phyloP scores from a whole-genome alignment of 305 asterid genomes.

The Coffea humblotiana region DNA sequence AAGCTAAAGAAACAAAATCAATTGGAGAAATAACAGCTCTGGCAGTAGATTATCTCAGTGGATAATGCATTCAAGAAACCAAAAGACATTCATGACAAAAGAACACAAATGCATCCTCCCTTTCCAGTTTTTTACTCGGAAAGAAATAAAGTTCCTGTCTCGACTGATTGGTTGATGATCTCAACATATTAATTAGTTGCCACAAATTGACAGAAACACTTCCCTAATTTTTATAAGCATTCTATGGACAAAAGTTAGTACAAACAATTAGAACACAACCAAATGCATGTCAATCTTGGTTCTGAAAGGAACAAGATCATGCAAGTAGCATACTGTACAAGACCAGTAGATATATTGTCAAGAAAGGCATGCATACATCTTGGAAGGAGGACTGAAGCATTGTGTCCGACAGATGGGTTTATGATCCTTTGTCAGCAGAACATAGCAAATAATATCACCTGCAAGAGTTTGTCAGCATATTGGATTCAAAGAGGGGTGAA shows the following conservation, averaged over 20 bases:
- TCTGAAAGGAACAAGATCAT: constrained; percentile 8
- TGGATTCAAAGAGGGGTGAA: constrained; percentile 13
- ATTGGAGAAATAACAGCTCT: background rate
- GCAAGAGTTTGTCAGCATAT: constrained; percentile 27
- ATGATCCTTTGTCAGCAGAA: constrained; percentile 50
- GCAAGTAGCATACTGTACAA: background rate
- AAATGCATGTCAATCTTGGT: background rate
- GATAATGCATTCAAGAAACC: background rate
- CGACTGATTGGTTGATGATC: background rate
- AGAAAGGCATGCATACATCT: constrained; percentile 45
- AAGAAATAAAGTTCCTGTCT: background rate
- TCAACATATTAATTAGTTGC: background rate
- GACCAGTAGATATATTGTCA: constrained; percentile 11
- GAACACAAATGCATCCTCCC: background rate
- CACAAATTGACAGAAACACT: background rate
- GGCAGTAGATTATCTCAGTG: background rate
- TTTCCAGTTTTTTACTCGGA: background rate
- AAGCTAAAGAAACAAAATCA: background rate
- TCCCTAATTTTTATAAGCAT: background rate
- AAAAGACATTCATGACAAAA: background rate
- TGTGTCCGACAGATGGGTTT: constrained; percentile 46
- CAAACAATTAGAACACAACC: too few species aligned
- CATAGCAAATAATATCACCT: constrained; percentile 36
- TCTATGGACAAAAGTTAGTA: background rate
- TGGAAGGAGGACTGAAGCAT: constrained; percentile 47